Evolutionary conservation across 2,329 filamentous ascomycete species (phyloP).

Genomic region (Ceratocystis huliohia): DNA sequence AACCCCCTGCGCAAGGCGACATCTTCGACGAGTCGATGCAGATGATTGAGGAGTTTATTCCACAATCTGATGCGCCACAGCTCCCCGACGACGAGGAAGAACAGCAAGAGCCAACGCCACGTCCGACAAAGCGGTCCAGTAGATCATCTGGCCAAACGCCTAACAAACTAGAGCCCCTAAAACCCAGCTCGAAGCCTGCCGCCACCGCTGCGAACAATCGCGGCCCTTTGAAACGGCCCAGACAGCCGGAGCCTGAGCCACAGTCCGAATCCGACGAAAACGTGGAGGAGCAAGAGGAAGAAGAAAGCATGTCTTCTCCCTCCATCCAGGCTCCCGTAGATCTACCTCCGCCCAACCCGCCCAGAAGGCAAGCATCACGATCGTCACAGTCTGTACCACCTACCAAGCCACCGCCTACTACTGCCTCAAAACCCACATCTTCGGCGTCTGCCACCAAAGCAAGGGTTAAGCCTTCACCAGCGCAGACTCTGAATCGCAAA

Average conservation of each 20-base stretch:
- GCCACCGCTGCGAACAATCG: neutral
- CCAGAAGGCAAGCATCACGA: neutral
- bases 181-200: neutral
- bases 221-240: neutral
- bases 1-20: slow-evolving; percentile 19
- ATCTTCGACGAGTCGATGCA: slow-evolving; percentile 34
- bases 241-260: neutral
- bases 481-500: slow-evolving; percentile 7
- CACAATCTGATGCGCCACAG: slow-evolving; percentile 22
- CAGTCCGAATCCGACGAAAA: neutral
- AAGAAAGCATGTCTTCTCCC: neutral
- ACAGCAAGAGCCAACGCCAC: slow-evolving; percentile 20
- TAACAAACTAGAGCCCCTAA: neutral
- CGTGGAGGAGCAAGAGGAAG: neutral
- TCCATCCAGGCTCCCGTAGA: neutral
- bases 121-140: neutral
- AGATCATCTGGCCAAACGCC: neutral
- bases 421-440: neutral
- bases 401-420: neutral
- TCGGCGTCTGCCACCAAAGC: neutral
- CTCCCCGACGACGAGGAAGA: slow-evolving; percentile 24
- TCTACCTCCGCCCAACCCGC: neutral
- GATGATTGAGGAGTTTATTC: slow-evolving; percentile 28
- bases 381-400: neutral
- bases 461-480: slow-evolving; percentile 17